Conservation (phyloP, 163 green algal genomes). For the Coccomyxa subellipsoidea region DNA sequence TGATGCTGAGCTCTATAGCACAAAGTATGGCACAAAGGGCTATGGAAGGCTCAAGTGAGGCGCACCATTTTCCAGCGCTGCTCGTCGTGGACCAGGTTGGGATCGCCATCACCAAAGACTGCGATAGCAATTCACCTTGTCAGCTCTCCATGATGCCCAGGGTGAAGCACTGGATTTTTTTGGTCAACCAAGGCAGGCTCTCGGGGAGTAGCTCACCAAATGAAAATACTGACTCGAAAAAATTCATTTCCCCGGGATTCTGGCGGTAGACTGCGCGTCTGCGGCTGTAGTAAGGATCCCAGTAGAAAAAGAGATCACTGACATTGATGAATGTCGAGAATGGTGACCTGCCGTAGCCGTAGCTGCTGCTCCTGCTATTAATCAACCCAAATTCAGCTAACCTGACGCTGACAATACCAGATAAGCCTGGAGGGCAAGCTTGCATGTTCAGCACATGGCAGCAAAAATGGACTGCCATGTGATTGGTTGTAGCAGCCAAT, state of each 20-base stretch:
- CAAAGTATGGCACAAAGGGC: no score
- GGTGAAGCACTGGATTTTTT: no score
- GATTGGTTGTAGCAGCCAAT: no score
- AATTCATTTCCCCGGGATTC: slow-evolving; percentile 60
- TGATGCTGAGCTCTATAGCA: no score
- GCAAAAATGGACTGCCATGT: no score
- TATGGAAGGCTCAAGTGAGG: no score
- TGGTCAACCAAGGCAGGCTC: no score
- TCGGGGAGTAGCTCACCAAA: slow-evolving; percentile 50
- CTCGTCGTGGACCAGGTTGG: slow-evolving; percentile 80
- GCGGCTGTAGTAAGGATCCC: slow-evolving; percentile 50
- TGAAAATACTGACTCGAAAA: slow-evolving; percentile 87
- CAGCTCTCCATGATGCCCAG: no score
- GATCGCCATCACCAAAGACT: slow-evolving; percentile 94
- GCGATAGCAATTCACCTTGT: background rate
- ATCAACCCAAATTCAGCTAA: background rate
- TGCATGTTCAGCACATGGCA: no score
- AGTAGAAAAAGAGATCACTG: slow-evolving; percentile 58
- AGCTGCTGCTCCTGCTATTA: slow-evolving; percentile 12
- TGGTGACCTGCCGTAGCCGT: slow-evolving; percentile 19
- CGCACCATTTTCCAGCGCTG: slow-evolving; percentile 66
- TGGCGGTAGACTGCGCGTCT: slow-evolving; percentile 16
- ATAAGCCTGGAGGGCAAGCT: no score
- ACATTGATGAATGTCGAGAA: slow-evolving; percentile 46
- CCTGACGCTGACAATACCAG: no score